These are phyloP conservation scores for Saturnispora dispora DNA, from an alignment of 805 yeast species.

Conservation along the genomic window DNA sequence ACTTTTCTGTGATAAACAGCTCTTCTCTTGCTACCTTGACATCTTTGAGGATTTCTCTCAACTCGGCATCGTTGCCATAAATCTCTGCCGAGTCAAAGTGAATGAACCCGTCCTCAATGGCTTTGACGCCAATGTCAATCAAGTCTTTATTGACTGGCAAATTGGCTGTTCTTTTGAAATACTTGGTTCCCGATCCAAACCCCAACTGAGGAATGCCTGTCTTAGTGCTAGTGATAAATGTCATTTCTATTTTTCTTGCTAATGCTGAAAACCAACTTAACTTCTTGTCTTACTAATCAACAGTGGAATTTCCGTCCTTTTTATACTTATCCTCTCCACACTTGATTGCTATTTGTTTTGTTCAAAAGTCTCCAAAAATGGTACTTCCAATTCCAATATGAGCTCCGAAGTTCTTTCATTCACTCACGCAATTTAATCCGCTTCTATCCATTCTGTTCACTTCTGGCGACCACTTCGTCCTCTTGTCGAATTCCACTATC, in stretches of 20 bases:
- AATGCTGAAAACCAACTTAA: no score
- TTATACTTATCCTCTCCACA: neutral
- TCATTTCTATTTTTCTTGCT: neutral
- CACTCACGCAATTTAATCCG: neutral
- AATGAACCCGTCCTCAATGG: conserved; percentile 43
- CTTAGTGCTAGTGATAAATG: neutral
- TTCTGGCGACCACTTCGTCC: no score
- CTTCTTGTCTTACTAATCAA: neutral
- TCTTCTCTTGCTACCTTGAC: conserved; percentile 33
- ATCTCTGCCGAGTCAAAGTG: conserved; percentile 63
- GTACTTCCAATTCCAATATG: neutral
- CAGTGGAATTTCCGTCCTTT: neutral
- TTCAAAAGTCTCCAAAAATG: neutral
- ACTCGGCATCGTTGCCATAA: conserved; percentile 50
- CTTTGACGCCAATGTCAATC: conserved; percentile 35
- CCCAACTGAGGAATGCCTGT: conserved; percentile 31
- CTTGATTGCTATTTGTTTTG: neutral
- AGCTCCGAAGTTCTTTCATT: neutral
- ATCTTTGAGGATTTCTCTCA: conserved; percentile 34
- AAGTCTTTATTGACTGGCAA: conserved; percentile 33
- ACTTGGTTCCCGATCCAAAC: conserved; percentile 49
- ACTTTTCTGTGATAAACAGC: conserved; percentile 54
- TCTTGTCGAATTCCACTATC: neutral
- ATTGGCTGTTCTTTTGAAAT: conserved; percentile 32
- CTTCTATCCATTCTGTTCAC: neutral